A percentile compares a stretch with the other conserved stretches of the same genome.
These are phyloP conservation scores for Penicillium digitatum DNA, from an alignment of 2,329 filamentous ascomycete species.

Conservation along the genomic window DNA sequence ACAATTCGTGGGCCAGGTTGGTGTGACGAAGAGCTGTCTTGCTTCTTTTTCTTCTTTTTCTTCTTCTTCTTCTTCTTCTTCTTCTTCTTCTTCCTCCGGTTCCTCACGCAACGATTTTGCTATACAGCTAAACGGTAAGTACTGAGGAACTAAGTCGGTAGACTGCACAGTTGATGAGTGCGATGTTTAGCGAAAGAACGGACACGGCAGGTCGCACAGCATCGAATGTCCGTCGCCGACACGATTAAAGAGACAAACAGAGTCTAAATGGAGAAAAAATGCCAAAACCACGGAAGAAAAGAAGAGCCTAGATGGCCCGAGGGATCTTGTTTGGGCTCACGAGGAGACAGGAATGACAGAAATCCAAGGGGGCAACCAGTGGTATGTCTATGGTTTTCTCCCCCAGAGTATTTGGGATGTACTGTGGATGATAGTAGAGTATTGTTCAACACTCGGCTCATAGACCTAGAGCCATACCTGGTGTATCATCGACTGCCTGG, in stretches of 20 bases:
- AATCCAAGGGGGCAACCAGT: constrained; percentile 20
- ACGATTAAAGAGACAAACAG: constrained; percentile 11
- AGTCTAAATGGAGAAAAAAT: constrained; percentile 12
- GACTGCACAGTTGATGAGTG: constrained; percentile 14
- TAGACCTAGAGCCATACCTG: not conserved
- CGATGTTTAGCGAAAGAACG: constrained; percentile 20
- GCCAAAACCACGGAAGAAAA: constrained; percentile 17
- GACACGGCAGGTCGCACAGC: constrained; percentile 23
- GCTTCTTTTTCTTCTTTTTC: not conserved
- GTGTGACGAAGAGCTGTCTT: not conserved
- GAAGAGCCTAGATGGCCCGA: constrained; percentile 24
- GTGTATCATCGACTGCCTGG: no score
- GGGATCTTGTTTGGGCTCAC: constrained; percentile 22
- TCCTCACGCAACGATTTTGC: not conserved
- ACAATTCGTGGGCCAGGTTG: not conserved
- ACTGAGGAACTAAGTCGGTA: constrained; percentile 1
- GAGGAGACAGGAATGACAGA: constrained; percentile 23
- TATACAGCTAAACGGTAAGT: constrained; percentile 9
- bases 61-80: not conserved
- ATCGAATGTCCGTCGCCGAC: constrained; percentile 55
- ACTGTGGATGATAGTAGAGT: not conserved
- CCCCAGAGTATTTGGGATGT: not conserved
- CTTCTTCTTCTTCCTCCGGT: not conserved
- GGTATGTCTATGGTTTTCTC: constrained; percentile 18
- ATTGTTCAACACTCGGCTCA: not conserved